phyloP scores from a whole-genome alignment of 495 filamentous ascomycete genomes.

The Halenospora varia region DNA sequence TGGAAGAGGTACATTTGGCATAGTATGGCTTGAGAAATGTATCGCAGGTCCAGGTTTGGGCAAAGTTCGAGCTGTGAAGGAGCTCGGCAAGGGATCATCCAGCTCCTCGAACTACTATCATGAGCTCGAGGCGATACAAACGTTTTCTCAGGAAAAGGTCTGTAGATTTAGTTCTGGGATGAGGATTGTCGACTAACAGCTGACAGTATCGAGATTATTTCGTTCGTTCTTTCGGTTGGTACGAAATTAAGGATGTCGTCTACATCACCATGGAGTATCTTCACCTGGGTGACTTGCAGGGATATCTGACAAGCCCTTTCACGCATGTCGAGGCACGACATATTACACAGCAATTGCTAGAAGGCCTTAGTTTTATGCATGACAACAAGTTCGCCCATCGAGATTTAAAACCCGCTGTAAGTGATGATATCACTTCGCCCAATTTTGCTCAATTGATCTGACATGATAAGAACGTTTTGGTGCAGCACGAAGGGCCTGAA shows the following conservation, averaged over 20 bases:
- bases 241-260: constrained; percentile 24
- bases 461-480: constrained; percentile 14
- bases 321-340: background rate
- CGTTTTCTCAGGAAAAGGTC: constrained; percentile 35
- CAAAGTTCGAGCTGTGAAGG: constrained; percentile 29
- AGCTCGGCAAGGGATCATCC: constrained; percentile 13
- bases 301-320: background rate
- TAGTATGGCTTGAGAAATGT: constrained; percentile 33
- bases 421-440: background rate
- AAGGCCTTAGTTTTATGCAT: constrained; percentile 19
- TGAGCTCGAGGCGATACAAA: constrained; percentile 39
- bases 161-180: background rate
- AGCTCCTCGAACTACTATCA: constrained; percentile 26
- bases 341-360: constrained; percentile 13
- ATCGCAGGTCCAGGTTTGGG: constrained; percentile 18
- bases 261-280: constrained; percentile 39
- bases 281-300: constrained; percentile 12
- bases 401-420: constrained; percentile 21
- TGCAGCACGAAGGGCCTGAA: constrained; percentile 2
- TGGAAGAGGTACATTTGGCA: constrained; percentile 15
- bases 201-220: constrained; percentile 21
- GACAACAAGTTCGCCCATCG: constrained; percentile 19
- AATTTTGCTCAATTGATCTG: background rate
- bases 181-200: background rate
- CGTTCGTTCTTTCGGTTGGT: constrained; percentile 34